These are phyloP conservation scores for Aspergillus versicolor DNA, from an alignment of 2,329 filamentous ascomycete species.

Conservation along the genomic window DNA sequence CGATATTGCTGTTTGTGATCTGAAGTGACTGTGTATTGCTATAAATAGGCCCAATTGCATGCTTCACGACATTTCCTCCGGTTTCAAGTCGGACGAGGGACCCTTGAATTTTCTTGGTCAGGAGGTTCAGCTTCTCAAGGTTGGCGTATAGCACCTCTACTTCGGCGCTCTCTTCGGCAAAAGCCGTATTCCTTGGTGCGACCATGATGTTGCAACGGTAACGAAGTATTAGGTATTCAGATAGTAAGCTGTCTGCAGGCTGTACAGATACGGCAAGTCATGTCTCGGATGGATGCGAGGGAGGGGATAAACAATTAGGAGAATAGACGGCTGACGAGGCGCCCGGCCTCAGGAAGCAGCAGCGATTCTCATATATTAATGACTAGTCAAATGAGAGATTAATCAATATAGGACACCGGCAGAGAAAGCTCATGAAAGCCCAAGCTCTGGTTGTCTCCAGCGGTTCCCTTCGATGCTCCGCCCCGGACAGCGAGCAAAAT, in stretches of 20 bases:
- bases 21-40: constrained; percentile 89
- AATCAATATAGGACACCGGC: background rate
- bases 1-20: constrained; percentile 84
- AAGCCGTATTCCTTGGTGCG: constrained; percentile 55
- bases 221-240: constrained; percentile 10
- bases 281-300: constrained; percentile 3
- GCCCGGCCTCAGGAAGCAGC: constrained; percentile 21
- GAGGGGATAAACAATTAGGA: background rate
- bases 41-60: constrained; percentile 89
- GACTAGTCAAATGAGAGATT: background rate
- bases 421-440: background rate
- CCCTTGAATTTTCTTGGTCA: constrained; percentile 94
- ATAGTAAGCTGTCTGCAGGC: background rate
- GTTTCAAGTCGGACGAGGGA: constrained; percentile 80
- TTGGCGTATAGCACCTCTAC: constrained; percentile 66
- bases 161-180: constrained; percentile 66
- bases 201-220: constrained; percentile 44
- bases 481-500: constrained; percentile 6
- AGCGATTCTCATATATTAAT: constrained; percentile 3
- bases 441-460: background rate
- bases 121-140: constrained; percentile 85
- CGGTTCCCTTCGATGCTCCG: background rate
- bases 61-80: constrained; percentile 85
- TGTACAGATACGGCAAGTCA: constrained; percentile 13
- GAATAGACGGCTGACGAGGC: constrained; percentile 19